These are phyloP conservation scores for Angomonas deanei DNA, from an alignment of 208 protist genomes.

Conservation along the genomic window DNA sequence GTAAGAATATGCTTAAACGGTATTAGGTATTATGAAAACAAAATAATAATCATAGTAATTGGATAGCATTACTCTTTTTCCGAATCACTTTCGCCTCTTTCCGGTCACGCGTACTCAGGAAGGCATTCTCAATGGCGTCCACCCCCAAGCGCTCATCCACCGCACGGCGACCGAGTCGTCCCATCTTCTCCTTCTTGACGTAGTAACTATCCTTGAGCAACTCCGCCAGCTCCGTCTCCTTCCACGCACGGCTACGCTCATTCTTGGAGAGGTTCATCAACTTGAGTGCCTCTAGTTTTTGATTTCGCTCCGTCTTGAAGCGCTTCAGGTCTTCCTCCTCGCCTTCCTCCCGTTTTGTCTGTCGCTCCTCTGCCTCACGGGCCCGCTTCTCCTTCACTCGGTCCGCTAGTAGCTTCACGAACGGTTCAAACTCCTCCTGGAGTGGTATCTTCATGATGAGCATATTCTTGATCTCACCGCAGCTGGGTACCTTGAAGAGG, in stretches of 20 bases:
- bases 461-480: constrained; percentile 88
- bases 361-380: constrained; percentile 36
- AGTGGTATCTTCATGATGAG: constrained; percentile 68
- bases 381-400: constrained; percentile 52
- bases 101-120: constrained; percentile 78
- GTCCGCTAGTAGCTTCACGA: constrained; percentile 38
- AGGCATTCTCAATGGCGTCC: constrained; percentile 82
- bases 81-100: constrained; percentile 68
- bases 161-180: constrained; percentile 41
- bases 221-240: constrained; percentile 84
- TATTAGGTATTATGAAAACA: constrained; percentile 1
- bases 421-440: constrained; percentile 72
- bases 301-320: constrained; percentile 82
- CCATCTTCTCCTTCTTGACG: constrained; percentile 84
- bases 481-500: constrained; percentile 87
- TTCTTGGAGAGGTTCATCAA: constrained; percentile 72
- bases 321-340: constrained; percentile 25
- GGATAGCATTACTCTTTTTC: constrained; percentile 15
- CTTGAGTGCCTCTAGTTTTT: constrained; percentile 81
- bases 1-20: neutral
- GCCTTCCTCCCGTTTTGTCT: constrained; percentile 12
- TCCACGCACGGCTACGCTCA: constrained; percentile 77
- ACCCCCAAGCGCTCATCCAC: constrained; percentile 85
- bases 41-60: constrained; percentile 10
- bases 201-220: constrained; percentile 89